A percentile compares a stretch with the other conserved stretches of the same genome.
phyloP scores from a whole-genome alignment of 2,329 filamentous ascomycete species.

The Claviceps quebecensis region DNA sequence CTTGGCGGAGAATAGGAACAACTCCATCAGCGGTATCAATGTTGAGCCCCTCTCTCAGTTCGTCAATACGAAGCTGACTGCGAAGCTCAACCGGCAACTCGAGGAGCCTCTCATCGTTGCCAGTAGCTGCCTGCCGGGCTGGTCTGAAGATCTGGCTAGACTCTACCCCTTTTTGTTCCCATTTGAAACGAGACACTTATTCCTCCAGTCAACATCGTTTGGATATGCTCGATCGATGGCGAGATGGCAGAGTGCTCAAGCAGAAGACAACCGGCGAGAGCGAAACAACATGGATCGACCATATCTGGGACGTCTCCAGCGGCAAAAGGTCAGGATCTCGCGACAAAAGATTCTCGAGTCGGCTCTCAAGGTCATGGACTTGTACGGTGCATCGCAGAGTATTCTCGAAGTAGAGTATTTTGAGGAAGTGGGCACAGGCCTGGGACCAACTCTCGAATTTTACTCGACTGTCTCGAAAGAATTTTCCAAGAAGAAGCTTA shows the following conservation, averaged over 20 bases:
- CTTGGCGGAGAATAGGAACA: constrained; percentile 57
- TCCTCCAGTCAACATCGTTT: constrained; percentile 95
- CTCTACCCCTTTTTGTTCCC: constrained; percentile 95
- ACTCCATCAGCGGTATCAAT: constrained; percentile 52
- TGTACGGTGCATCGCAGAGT: constrained; percentile 93
- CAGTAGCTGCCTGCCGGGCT: constrained; percentile 87
- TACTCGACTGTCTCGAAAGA: constrained; percentile 96
- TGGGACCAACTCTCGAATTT: constrained; percentile 92
- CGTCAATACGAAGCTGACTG: constrained; percentile 95
- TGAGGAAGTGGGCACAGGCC: constrained; percentile 90
- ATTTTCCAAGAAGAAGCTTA: constrained; percentile 93
- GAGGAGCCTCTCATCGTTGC: constrained; percentile 95
- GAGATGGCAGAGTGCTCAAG: constrained; percentile 87
- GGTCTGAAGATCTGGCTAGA: constrained; percentile 89
- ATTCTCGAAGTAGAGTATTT: constrained; percentile 97
- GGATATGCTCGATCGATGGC: constrained; percentile 96
- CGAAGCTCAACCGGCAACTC: constrained; percentile 90
- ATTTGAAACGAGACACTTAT: constrained; percentile 92
- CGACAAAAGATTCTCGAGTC: constrained; percentile 91
- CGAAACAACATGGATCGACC: constrained; percentile 84
- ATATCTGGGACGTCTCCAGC: constrained; percentile 79
- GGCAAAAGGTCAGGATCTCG: constrained; percentile 96
- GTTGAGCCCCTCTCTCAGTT: constrained; percentile 83
- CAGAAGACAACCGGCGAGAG: constrained; percentile 62
- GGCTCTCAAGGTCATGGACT: constrained; percentile 95